Conservation (phyloP, 164 flowering plant species). For the Vitis labrusca region DNA sequence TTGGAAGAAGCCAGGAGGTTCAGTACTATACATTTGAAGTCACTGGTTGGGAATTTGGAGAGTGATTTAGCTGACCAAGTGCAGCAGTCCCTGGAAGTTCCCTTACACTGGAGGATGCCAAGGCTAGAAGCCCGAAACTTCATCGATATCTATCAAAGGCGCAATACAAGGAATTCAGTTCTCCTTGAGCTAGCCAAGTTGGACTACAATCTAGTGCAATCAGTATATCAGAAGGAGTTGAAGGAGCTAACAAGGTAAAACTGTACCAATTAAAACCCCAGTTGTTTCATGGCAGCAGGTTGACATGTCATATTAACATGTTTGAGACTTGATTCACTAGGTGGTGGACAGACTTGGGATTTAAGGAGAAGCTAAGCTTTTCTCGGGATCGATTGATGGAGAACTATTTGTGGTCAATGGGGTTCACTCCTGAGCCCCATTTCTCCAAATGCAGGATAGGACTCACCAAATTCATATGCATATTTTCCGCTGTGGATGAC, state of each 20-base stretch:
- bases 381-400: conserved; percentile 35
- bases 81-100: too few relatives aligned
- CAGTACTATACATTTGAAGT: too few relatives aligned
- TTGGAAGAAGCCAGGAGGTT: too few relatives aligned
- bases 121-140: too few relatives aligned
- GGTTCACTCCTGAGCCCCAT: conserved; percentile 12
- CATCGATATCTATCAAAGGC: too few relatives aligned
- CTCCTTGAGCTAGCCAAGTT: too few relatives aligned
- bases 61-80: too few relatives aligned
- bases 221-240: conserved; percentile 23
- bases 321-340: conserved; percentile 1
- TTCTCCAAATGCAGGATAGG: conserved; percentile 16
- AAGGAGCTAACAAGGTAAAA: conserved; percentile 18
- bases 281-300: background rate
- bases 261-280: background rate
- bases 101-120: too few relatives aligned
- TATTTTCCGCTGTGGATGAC: conserved; percentile 26
- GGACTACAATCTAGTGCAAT: too few relatives aligned
- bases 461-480: conserved; percentile 17
- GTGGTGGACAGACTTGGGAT: conserved; percentile 30
- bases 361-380: conserved; percentile 16
- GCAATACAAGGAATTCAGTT: too few relatives aligned
- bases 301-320: background rate
- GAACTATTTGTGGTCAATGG: conserved; percentile 27
- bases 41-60: too few relatives aligned